Evolutionary conservation across 2,329 filamentous ascomycete genomes (phyloP), one percentile per base, ranked within the genome.

Genomic region (Xylaria sp.): DNA sequence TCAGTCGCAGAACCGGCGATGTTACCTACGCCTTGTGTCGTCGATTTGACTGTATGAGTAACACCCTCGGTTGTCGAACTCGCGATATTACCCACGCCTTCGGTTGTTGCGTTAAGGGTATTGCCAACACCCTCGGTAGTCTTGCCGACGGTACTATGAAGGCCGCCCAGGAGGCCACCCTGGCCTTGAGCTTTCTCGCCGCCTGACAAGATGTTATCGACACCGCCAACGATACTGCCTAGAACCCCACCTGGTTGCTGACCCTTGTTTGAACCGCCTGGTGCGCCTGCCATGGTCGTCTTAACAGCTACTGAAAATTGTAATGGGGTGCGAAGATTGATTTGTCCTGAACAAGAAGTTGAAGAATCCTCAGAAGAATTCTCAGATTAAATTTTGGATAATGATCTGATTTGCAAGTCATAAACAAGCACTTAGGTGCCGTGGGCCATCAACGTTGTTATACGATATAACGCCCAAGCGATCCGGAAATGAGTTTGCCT

Each of bases 201-300:
- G 47, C 79, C 79, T 20, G 79, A 80, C 55, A 80, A 73, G 49
- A 79, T 77, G 61, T 77, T 79, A 68, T 80, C 77, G 63, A 79
- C 71, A 42, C 73, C 72, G 65, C 78, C 76, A 57, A 77, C 76
- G 27, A 79, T 66, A 50, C 74, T 73, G 68, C 78, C 78, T 54
- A 80, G 73, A 51, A 80, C 71, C 13, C 79, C 79, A 64, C 72
- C 69, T 22, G 65, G 57, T 27, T 66, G 62, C 25, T 70, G 61
- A 42, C 44, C 56, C 36, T 69, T 61, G 27, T 53, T 33, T 44
- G 70, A 44, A 33, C 65, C 70, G 53, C 66, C 71, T 13, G 29
- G 27, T 54, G 6, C 47, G 33, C 13, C 54, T 57, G 60, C 15
- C 66, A 65, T 61, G 39, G 20, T 39, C 36, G 63, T 42, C 36